phyloP scores from a whole-genome alignment of 2,329 filamentous ascomycete genomes.

The Stachybotrys chlorohalonatus region DNA sequence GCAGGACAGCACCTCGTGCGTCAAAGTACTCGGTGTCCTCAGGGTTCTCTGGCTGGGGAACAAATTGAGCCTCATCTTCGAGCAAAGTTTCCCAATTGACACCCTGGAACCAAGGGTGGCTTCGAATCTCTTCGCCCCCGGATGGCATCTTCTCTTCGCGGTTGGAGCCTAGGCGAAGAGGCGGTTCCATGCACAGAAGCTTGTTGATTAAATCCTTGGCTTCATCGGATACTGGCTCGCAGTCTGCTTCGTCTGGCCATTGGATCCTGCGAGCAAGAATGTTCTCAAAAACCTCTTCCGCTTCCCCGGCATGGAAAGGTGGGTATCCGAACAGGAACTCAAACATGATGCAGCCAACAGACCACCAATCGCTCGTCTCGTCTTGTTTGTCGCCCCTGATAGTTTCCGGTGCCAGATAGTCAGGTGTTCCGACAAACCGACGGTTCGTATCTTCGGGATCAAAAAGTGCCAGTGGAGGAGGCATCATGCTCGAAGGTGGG shows the following conservation, averaged over 20 bases:
- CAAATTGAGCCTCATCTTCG: slow-evolving; percentile 94
- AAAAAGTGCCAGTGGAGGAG: slow-evolving; percentile 88
- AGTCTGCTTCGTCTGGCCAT: slow-evolving; percentile 80
- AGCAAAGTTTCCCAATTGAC: slow-evolving; percentile 84
- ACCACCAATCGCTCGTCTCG: slow-evolving; percentile 99
- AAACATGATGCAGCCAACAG: slow-evolving; percentile 94
- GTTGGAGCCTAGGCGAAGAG: slow-evolving; percentile 77
- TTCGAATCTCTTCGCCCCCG: slow-evolving; percentile 85
- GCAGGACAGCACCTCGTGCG: slow-evolving; percentile 78
- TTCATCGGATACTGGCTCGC: slow-evolving; percentile 66
- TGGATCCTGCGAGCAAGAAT: slow-evolving; percentile 83
- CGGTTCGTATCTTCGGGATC: slow-evolving; percentile 90
- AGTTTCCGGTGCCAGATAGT: slow-evolving; percentile 94
- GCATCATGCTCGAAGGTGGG: slow-evolving; percentile 61
- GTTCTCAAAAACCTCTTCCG: slow-evolving; percentile 94
- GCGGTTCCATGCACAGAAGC: slow-evolving; percentile 76
- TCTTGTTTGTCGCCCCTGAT: slow-evolving; percentile 94
- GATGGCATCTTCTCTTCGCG: slow-evolving; percentile 70
- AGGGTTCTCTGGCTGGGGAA: slow-evolving; percentile 83
- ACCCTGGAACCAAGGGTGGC: slow-evolving; percentile 78
- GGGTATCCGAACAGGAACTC: slow-evolving; percentile 91
- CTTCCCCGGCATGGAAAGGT: slow-evolving; percentile 83
- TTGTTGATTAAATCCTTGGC: slow-evolving; percentile 93
- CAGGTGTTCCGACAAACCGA: slow-evolving; percentile 91
- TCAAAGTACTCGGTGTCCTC: slow-evolving; percentile 99